Evolutionary conservation across 352 stramenopile species (phyloP).

Genomic region (Pythium vanterpoolii): DNA sequence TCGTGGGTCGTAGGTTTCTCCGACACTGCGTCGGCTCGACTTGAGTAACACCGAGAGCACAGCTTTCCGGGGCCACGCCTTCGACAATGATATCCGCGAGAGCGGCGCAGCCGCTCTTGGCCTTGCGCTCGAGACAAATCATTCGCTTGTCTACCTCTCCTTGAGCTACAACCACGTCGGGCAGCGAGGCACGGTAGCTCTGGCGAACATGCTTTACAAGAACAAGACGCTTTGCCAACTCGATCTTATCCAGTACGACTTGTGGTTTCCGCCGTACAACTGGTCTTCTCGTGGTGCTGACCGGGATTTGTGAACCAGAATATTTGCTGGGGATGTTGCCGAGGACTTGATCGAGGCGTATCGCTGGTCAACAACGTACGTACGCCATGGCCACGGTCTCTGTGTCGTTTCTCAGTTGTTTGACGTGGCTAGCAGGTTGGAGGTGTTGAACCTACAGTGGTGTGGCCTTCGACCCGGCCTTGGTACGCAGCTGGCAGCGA

Average conservation of each 20-base stretch:
- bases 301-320: slow-evolving; percentile 14
- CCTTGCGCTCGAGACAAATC: slow-evolving; percentile 30
- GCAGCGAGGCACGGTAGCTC: slow-evolving; percentile 15
- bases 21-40: slow-evolving; percentile 26
- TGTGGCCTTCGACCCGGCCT: slow-evolving; percentile 27
- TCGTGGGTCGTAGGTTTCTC: background rate
- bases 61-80: slow-evolving; percentile 16
- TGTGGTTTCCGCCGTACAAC: background rate
- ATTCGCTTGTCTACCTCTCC: slow-evolving; percentile 24
- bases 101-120: slow-evolving; percentile 27
- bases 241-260: slow-evolving; percentile 30
- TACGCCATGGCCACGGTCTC: slow-evolving; percentile 1
- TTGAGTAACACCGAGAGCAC: slow-evolving; percentile 35
- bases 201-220: slow-evolving; percentile 33
- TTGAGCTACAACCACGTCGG: slow-evolving; percentile 36
- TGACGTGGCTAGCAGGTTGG: slow-evolving; percentile 21
- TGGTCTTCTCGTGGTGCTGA: background rate
- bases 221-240: slow-evolving; percentile 29
- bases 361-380: slow-evolving; percentile 28
- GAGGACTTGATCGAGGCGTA: slow-evolving; percentile 28
- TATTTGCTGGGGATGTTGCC: slow-evolving; percentile 15
- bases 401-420: background rate
- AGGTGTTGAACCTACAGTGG: slow-evolving; percentile 33
- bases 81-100: slow-evolving; percentile 35
- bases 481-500: slow-evolving; percentile 12